Evolutionary conservation across 306 rosid species (phyloP).

Genomic region (Cucurbita moschata): DNA sequence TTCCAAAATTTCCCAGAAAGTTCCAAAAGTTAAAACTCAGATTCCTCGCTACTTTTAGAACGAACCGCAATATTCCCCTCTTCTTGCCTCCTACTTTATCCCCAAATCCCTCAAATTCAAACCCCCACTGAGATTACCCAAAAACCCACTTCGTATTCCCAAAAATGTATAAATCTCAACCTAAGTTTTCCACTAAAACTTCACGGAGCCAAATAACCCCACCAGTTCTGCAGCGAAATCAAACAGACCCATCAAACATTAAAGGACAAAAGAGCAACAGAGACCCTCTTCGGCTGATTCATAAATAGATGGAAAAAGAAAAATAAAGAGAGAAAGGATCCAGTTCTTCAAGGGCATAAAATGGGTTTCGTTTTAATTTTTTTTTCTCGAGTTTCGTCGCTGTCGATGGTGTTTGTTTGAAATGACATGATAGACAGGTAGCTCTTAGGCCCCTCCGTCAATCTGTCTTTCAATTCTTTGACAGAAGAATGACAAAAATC

Average conservation of each 20-base stretch:
- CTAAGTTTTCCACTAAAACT: neutral
- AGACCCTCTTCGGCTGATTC: neutral
- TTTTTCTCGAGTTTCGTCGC: constrained; percentile 23
- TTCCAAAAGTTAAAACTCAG: neutral
- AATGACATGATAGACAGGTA: constrained; percentile 31
- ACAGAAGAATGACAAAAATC: constrained; percentile 6
- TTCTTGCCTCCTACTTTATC: neutral
- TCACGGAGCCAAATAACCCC: neutral
- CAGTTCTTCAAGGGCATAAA: neutral
- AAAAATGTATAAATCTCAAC: neutral
- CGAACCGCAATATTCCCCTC: neutral
- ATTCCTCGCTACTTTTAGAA: neutral
- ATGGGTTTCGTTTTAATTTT: neutral
- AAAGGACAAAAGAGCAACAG: neutral
- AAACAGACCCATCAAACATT: neutral
- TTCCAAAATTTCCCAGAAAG: constrained; percentile 3
- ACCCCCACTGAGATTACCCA: neutral
- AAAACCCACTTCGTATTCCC: neutral
- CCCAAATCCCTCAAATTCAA: neutral
- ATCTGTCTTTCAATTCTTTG: constrained; percentile 2
- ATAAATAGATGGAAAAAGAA: neutral
- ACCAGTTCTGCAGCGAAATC: neutral
- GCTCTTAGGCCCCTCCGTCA: constrained; percentile 9
- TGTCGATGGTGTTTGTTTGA: constrained; percentile 51
- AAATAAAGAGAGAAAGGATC: neutral